Conservation (phyloP, 1,284 basidiomycete genomes). For the Cutaneotrichosporon spelunceum region DNA sequence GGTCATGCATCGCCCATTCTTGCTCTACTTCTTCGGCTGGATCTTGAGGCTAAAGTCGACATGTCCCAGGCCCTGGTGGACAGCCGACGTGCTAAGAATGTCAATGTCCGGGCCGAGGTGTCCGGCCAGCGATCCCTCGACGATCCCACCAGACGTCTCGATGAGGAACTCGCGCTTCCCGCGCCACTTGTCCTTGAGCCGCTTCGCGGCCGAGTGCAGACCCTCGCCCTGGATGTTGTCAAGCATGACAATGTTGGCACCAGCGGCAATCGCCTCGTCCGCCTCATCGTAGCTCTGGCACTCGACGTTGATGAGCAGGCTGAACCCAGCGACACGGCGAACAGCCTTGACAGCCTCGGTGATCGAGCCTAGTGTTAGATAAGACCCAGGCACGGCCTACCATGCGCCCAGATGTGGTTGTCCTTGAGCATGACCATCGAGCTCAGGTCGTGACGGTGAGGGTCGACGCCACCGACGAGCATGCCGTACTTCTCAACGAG, state of each 20-base stretch:
- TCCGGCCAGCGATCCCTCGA: constrained; percentile 62
- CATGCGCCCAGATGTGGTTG: constrained; percentile 91
- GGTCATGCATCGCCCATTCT: background rate
- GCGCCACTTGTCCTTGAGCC: constrained; percentile 61
- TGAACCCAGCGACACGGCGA: constrained; percentile 86
- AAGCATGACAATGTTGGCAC: constrained; percentile 96
- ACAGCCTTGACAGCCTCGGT: constrained; percentile 80
- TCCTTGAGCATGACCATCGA: constrained; percentile 99
- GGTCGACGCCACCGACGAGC: constrained; percentile 94
- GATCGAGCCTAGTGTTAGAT: constrained; percentile 65
- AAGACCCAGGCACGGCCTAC: background rate
- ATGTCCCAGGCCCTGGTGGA: constrained; percentile 79
- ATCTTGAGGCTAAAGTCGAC: constrained; percentile 77
- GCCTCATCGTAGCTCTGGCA: constrained; percentile 85
- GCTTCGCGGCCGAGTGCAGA: constrained; percentile 64
- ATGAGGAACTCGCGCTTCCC: constrained; percentile 75
- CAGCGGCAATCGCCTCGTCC: constrained; percentile 90
- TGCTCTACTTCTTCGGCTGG: constrained; percentile 17
- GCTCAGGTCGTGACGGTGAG: constrained; percentile 93
- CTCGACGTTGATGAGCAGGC: constrained; percentile 89
- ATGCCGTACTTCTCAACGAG: constrained; percentile 99
- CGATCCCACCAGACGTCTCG: constrained; percentile 90
- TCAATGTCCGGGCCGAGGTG: constrained; percentile 69
- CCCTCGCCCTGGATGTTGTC: constrained; percentile 85
- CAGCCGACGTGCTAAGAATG: constrained; percentile 85